Conservation (phyloP, 176 grass and related monocot genomes). For the Phyllostachys edulis region DNA sequence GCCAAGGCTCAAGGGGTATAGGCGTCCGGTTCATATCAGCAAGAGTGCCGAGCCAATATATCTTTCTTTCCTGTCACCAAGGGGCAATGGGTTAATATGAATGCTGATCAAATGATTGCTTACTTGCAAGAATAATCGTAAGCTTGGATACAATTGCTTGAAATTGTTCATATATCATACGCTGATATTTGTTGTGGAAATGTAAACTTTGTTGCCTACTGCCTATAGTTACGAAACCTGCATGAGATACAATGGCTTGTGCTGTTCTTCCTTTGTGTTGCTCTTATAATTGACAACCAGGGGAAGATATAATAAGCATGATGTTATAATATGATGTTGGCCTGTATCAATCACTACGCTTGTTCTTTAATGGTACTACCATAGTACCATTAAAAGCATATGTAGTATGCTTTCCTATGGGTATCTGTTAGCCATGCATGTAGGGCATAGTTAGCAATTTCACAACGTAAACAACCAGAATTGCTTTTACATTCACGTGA, state of each 20-base stretch:
- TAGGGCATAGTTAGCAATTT: neutral
- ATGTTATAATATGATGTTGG: neutral
- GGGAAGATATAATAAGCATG: neutral
- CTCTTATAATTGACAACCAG: neutral
- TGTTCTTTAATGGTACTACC: neutral
- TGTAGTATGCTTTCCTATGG: neutral
- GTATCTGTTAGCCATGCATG: conserved; percentile 5
- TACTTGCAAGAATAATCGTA: neutral
- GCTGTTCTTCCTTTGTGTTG: neutral
- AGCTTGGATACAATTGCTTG: neutral
- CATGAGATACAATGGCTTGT: neutral
- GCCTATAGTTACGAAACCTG: neutral
- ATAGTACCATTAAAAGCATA: neutral
- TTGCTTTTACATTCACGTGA: neutral
- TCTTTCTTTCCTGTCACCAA: neutral
- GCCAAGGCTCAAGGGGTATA: neutral
- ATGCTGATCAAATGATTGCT: neutral
- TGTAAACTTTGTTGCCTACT: neutral
- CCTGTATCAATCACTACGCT: neutral
- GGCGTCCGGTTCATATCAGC: neutral
- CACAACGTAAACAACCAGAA: neutral
- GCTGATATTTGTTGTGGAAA: neutral
- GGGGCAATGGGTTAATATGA: neutral
- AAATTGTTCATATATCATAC: neutral
- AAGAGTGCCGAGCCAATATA: neutral